Conservation (phyloP, 495 filamentous ascomycete species). For the Endocarpon pusillum region DNA sequence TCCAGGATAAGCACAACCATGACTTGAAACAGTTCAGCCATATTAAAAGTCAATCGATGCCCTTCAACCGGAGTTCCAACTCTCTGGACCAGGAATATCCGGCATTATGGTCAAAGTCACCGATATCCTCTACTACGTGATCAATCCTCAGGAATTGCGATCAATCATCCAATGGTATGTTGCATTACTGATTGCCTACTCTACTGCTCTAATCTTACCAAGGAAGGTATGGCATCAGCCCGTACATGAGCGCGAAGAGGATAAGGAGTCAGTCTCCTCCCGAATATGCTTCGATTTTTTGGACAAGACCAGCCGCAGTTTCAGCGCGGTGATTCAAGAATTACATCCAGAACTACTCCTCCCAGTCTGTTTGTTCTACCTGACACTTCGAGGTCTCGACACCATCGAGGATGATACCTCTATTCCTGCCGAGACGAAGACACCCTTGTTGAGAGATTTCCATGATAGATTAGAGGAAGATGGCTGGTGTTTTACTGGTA, state of each 20-base stretch:
- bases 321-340: constrained; percentile 86
- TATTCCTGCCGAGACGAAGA: constrained; percentile 61
- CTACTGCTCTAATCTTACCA: constrained; percentile 2
- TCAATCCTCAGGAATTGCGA: constrained; percentile 66
- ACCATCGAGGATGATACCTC: constrained; percentile 99
- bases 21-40: no score
- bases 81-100: no score
- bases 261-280: constrained; percentile 56
- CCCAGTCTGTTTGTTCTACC: constrained; percentile 84
- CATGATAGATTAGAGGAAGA: constrained; percentile 57
- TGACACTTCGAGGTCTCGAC: constrained; percentile 76
- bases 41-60: no score
- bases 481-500: constrained; percentile 78
- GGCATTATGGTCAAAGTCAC: constrained; percentile 33
- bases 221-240: constrained; percentile 97
- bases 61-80: no score
- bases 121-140: constrained; percentile 53
- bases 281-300: constrained; percentile 74
- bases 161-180: constrained; percentile 83
- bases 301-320: constrained; percentile 79
- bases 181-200: background rate
- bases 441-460: constrained; percentile 72
- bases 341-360: constrained; percentile 84
- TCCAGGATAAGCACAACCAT: no score
- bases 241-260: constrained; percentile 63